Evolutionary conservation across 2,329 filamentous ascomycete species (phyloP).

Genomic region (Penicillium sp.): DNA sequence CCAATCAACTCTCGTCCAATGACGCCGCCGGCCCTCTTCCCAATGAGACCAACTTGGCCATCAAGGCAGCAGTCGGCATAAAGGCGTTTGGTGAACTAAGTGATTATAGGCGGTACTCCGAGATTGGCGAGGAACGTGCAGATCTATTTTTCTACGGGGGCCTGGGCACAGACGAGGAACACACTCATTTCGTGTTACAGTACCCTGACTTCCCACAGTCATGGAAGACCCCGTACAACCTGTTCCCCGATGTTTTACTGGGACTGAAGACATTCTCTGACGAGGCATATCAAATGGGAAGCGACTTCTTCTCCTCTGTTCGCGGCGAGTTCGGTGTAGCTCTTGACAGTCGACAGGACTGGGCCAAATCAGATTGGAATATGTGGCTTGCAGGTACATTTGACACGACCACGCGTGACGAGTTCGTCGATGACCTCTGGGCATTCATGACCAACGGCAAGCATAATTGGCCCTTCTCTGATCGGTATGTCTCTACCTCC

Average conservation of each 20-base stretch:
- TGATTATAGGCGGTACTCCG: constrained; percentile 36
- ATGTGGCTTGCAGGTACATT: constrained; percentile 43
- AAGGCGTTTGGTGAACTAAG: constrained; percentile 45
- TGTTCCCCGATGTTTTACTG: constrained; percentile 43
- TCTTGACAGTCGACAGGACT: constrained; percentile 41
- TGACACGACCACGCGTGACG: constrained; percentile 25
- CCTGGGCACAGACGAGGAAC: constrained; percentile 34
- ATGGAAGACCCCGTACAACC: constrained; percentile 43
- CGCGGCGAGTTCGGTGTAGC: constrained; percentile 39
- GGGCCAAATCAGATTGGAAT: constrained; percentile 47
- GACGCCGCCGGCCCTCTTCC: constrained; percentile 42
- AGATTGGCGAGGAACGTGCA: constrained; percentile 36
- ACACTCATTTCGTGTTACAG: constrained; percentile 43
- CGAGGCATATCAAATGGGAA: constrained; percentile 37
- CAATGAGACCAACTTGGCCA: constrained; percentile 49
- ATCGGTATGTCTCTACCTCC: constrained; percentile 41
- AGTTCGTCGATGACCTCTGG: constrained; percentile 44
- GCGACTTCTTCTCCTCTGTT: constrained; percentile 37
- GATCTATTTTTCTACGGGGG: constrained; percentile 35
- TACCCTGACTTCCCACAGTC: constrained; percentile 34
- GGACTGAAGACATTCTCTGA: constrained; percentile 38
- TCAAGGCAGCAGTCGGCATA: constrained; percentile 49
- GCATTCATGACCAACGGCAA: constrained; percentile 43
- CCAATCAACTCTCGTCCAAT: constrained; percentile 43
- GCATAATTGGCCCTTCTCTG: constrained; percentile 46